Conservation (phyloP, 2,329 filamentous ascomycete species). For the Saccharata proteae region DNA sequence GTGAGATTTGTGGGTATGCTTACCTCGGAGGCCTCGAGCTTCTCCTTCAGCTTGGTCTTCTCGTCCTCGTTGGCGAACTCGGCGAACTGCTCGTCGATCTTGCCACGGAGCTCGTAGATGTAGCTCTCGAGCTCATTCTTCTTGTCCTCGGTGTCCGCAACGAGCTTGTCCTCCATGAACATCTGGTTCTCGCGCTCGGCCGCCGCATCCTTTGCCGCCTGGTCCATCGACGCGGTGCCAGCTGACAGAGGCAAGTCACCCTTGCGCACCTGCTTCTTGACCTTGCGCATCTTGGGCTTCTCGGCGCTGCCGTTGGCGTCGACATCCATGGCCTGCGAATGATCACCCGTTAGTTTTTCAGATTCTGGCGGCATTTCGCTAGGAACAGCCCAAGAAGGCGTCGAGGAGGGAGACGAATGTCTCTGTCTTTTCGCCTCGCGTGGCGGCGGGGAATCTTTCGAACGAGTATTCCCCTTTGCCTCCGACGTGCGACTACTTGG, state of each 20-base stretch:
- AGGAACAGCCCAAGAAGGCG: slow-evolving; percentile 11
- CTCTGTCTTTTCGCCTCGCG: slow-evolving; percentile 22
- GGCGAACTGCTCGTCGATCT: slow-evolving; percentile 83
- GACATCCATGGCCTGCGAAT: slow-evolving; percentile 26
- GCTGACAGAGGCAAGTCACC: slow-evolving; percentile 82
- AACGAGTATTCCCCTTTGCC: slow-evolving; percentile 3
- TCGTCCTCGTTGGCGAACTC: slow-evolving; percentile 86
- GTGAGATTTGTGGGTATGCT: slow-evolving; percentile 24
- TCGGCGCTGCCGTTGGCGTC: slow-evolving; percentile 26
- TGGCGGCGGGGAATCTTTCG: slow-evolving; percentile 9
- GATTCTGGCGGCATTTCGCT: slow-evolving; percentile 14
- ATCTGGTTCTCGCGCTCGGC: slow-evolving; percentile 78
- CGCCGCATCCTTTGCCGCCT: slow-evolving; percentile 50
- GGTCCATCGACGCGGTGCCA: slow-evolving; percentile 70
- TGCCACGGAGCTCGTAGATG: slow-evolving; percentile 94
- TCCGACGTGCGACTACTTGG: slow-evolving; percentile 10
- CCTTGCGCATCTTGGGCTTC: slow-evolving; percentile 76
- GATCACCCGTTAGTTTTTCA: not conserved
- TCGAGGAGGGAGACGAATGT: slow-evolving; percentile 7
- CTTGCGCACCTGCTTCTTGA: slow-evolving; percentile 99
- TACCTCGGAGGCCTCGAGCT: slow-evolving; percentile 80
- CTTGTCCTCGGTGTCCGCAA: slow-evolving; percentile 96
- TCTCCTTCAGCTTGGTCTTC: slow-evolving; percentile 73
- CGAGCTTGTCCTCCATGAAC: slow-evolving; percentile 97
- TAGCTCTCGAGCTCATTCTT: slow-evolving; percentile 99